A percentile compares a stretch with the other conserved stretches of the same genome.
Evolutionary conservation across 306 rosid species (phyloP).

Genomic region (Medicago truncatula): MtrunA17r5.0-ANR NC_053044.1:5831001-5831500

Average conservation of each 20-base stretch:
- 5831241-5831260: constrained; percentile 34
- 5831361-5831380: neutral
- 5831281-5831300: constrained; percentile 26
- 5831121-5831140: neutral
- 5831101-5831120: neutral
- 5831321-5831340: constrained; percentile 32
- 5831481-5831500: constrained; percentile 37
- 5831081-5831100: neutral
- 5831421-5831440: neutral
- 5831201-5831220: constrained; percentile 41
- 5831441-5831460: neutral
- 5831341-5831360: constrained; percentile 15
- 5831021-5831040: neutral
- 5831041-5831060: neutral
- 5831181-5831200: constrained; percentile 27
- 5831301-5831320: constrained; percentile 28
- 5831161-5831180: constrained; percentile 27
- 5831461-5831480: constrained; percentile 23
- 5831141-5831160: constrained; percentile 39
- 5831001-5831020: constrained; percentile 14
- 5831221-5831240: constrained; percentile 28
- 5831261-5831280: constrained; percentile 38
- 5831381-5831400: neutral
- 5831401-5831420: neutral
- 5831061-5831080: neutral